phyloP scores from a whole-genome alignment of 306 rosid genomes.

The Trichosanthes cucumerina region DNA sequence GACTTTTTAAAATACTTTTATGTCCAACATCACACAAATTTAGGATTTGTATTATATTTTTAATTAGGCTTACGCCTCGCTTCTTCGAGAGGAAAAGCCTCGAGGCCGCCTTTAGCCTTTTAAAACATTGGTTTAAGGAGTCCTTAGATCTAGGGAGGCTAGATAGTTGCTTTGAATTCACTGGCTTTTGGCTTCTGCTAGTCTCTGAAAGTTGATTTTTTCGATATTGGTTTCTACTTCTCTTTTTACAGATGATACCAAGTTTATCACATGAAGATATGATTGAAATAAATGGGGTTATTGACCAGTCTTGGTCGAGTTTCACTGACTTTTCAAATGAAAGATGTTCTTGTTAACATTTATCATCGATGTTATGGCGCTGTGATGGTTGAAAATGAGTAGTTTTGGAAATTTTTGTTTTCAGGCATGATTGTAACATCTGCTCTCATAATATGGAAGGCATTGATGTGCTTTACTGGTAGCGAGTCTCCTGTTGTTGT shows the following conservation, averaged over 20 bases:
- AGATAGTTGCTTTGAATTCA: background rate
- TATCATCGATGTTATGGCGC: background rate
- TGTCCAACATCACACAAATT: too few species aligned
- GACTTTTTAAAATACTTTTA: too few species aligned
- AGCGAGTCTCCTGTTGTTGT: slow-evolving; percentile 89
- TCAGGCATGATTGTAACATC: slow-evolving; percentile 79
- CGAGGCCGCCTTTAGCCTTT: too few species aligned
- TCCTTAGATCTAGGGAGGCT: background rate
- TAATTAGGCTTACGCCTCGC: too few species aligned
- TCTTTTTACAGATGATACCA: background rate
- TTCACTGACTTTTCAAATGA: background rate
- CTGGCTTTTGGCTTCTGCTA: background rate
- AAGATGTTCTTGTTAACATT: background rate
- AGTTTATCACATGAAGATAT: background rate
- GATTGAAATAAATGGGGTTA: background rate
- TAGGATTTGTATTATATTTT: too few species aligned
- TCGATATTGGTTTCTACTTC: background rate
- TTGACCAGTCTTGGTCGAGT: background rate
- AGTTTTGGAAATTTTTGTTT: background rate
- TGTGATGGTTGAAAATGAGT: slow-evolving; percentile 4
- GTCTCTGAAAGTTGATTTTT: background rate
- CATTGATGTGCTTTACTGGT: slow-evolving; percentile 64
- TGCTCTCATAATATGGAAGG: slow-evolving; percentile 82
- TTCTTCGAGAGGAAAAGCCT: too few species aligned
- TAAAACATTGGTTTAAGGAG: background rate